These are phyloP conservation scores for Thoreauomyces humboldtii DNA, from an alignment of 192 early-diverging fungal species.

Conservation along the genomic window DNA sequence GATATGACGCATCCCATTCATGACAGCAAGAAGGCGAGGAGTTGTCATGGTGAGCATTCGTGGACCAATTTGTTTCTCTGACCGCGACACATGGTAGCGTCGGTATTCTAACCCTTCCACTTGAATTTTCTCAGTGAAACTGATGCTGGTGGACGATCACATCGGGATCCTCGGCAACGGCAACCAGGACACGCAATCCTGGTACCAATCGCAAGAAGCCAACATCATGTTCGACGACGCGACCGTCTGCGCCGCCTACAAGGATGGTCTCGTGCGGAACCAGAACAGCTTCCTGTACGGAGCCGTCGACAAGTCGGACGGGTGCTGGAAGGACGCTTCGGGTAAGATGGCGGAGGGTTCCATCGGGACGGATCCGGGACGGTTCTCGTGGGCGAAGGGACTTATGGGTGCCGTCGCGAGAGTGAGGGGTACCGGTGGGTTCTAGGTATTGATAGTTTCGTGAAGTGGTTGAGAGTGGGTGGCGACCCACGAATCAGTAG, in stretches of 20 bases:
- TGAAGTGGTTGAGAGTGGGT: too few relatives aligned
- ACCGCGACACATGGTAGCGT: too few relatives aligned
- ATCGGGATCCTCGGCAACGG: neutral
- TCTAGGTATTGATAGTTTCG: too few relatives aligned
- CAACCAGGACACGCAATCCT: conserved; percentile 4
- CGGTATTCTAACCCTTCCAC: too few relatives aligned
- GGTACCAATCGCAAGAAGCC: conserved; percentile 2
- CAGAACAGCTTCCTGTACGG: neutral
- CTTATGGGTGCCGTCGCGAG: too few relatives aligned
- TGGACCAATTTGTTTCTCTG: too few relatives aligned
- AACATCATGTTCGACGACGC: neutral
- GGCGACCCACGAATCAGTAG: too few relatives aligned
- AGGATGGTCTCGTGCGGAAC: neutral
- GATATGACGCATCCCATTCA: neutral
- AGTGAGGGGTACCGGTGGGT: too few relatives aligned
- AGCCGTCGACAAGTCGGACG: neutral
- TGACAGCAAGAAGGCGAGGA: neutral
- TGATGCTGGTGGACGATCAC: neutral
- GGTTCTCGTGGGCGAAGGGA: too few relatives aligned
- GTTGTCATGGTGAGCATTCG: neutral
- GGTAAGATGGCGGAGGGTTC: neutral
- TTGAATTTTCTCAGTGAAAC: neutral
- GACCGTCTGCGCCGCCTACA: neutral
- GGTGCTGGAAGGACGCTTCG: neutral
- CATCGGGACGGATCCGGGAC: neutral